These are phyloP conservation scores for Planoprotostelium fungivorum DNA, from an alignment of 78 protist species.

Conservation along the genomic window DNA sequence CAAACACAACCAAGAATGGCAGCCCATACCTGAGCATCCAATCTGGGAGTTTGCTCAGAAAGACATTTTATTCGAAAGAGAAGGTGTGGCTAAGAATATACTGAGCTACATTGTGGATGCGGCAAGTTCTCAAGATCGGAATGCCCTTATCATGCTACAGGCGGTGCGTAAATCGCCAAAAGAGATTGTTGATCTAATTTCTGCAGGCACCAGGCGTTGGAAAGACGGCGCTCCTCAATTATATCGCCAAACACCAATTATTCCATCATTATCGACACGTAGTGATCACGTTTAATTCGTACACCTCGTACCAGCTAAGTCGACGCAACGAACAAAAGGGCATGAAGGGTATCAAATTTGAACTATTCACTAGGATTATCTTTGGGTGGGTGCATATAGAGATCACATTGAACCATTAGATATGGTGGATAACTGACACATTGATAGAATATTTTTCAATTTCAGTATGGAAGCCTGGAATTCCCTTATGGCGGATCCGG, in stretches of 20 bases:
- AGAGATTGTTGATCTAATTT: background rate
- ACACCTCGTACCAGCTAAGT: background rate
- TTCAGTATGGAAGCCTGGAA: slow-evolving; percentile 1
- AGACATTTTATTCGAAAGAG: background rate
- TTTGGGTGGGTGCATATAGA: background rate
- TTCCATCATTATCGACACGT: background rate
- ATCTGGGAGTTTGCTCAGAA: background rate
- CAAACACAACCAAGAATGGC: background rate
- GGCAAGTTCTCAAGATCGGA: background rate
- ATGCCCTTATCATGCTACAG: background rate
- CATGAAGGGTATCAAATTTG: background rate
- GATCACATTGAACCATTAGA: no score
- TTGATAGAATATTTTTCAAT: background rate
- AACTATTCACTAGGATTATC: background rate
- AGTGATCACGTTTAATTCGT: background rate
- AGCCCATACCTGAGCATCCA: slow-evolving; percentile 2
- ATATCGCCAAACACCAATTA: background rate
- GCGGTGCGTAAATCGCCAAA: background rate
- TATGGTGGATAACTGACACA: background rate
- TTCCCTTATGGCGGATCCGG: background rate
- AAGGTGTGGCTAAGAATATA: background rate
- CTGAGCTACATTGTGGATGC: background rate
- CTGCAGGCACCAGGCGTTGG: slow-evolving; percentile 1
- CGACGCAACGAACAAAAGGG: background rate
- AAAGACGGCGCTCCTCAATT: background rate